Conservation (phyloP, 164 flowering plant genomes). For the Vitis rotundifolia region DNA sequence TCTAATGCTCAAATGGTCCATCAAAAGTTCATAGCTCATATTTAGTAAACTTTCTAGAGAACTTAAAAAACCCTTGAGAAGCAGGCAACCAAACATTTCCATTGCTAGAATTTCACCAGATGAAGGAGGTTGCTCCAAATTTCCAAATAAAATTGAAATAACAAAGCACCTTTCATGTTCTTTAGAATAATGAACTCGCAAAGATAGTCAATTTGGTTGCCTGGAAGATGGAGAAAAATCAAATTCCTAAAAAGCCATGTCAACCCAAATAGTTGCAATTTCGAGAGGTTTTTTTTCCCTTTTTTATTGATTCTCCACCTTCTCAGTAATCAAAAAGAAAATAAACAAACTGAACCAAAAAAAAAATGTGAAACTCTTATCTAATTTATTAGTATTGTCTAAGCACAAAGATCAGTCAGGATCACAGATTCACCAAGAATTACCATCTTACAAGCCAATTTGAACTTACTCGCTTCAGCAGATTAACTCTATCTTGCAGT, state of each 20-base stretch:
- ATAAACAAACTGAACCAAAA: not conserved
- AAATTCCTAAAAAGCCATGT: not conserved
- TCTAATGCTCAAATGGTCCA: too few relatives aligned
- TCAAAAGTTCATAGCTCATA: too few relatives aligned
- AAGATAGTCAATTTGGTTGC: not conserved
- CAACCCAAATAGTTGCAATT: not conserved
- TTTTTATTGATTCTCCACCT: not conserved
- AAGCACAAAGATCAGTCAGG: not conserved
- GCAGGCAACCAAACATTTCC: too few relatives aligned
- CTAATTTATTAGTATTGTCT: not conserved
- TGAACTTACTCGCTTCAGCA: constrained; percentile 74
- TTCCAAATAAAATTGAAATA: not conserved
- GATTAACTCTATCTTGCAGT: constrained; percentile 68
- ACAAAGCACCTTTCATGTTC: not conserved
- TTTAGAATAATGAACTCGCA: not conserved
- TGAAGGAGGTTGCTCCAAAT: too few relatives aligned
- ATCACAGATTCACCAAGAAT: not conserved
- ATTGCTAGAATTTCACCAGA: too few relatives aligned
- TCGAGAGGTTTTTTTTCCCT: not conserved
- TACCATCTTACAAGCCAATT: not conserved
- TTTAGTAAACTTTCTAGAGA: too few relatives aligned
- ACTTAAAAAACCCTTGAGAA: too few relatives aligned
- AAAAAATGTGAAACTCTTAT: not conserved
- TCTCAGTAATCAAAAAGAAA: not conserved
- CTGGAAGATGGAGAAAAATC: not conserved